These are phyloP conservation scores for Bretziella fagacearum DNA, from an alignment of 2,329 filamentous ascomycete genomes.

Conservation along the genomic window DNA sequence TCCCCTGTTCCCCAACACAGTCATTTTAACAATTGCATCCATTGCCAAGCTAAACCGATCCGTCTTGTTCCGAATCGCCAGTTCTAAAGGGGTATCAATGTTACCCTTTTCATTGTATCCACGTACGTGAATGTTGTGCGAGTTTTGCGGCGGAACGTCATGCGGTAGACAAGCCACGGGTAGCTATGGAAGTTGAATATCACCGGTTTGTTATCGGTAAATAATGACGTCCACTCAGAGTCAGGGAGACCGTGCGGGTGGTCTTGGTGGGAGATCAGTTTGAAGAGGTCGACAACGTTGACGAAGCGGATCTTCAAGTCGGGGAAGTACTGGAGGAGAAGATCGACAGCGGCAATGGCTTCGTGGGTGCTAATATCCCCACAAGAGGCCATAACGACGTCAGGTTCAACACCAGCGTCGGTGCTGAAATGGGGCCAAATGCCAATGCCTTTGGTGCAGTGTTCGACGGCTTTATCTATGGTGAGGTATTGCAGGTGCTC, in stretches of 20 bases:
- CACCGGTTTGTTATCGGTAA: constrained; percentile 54
- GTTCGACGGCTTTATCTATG: constrained; percentile 54
- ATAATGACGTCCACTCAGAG: constrained; percentile 48
- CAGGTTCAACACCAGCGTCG: constrained; percentile 49
- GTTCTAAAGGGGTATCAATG: constrained; percentile 63
- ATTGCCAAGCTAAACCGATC: constrained; percentile 65
- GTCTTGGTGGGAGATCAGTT: constrained; percentile 50
- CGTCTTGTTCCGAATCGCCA: constrained; percentile 61
- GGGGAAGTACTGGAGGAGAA: constrained; percentile 55
- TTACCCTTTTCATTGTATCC: constrained; percentile 75
- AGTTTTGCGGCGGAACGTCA: constrained; percentile 59
- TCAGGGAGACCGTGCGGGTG: constrained; percentile 59
- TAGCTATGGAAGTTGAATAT: constrained; percentile 80
- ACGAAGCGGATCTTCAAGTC: constrained; percentile 61
- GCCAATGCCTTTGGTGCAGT: constrained; percentile 63
- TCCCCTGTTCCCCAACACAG: constrained; percentile 44
- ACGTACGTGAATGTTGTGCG: constrained; percentile 51
- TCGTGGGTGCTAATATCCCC: constrained; percentile 62
- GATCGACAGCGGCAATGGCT: constrained; percentile 54
- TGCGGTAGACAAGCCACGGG: constrained; percentile 60
- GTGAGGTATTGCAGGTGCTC: constrained; percentile 59
- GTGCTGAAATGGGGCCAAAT: constrained; percentile 67
- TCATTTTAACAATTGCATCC: constrained; percentile 54
- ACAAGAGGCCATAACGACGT: constrained; percentile 59
- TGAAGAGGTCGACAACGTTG: constrained; percentile 69